Evolutionary conservation across 208 protist genomes (phyloP), one percentile per base, ranked within the genome.

Genomic region (Trypanosoma lewisi): DNA sequence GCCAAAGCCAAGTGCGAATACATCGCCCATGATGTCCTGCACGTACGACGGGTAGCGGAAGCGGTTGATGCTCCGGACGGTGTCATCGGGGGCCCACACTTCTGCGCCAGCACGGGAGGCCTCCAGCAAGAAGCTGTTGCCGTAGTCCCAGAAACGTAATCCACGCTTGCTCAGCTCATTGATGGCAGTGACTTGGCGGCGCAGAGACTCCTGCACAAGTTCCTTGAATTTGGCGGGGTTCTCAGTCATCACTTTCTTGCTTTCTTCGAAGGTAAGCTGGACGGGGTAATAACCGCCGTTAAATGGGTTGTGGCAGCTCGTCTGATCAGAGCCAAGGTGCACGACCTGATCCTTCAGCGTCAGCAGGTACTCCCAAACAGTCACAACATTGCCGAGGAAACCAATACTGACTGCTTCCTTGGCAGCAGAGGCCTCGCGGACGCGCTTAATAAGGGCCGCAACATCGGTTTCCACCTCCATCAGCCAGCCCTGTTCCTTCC

Each of bases 11-110:
- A 95, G 71, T 16, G 76, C 76, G 51, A 96, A 96, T 1, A 96
- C 90, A 60, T 92, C 82, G 16, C 91, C 91, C 88, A 96, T 96
- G 53, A 96, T 94, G 61, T 96, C 91, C 72, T 96, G 68, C 30
- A 96, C 88, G 53, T 96, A 96, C 11, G 77, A 85, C 23, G 90
- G 89, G 54, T 95, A 96, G 31, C 57, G 65, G 52, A 95, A 96
- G 4, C 73, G 59, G 47, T 70, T 70, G 21, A 70, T 63, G 27
- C 56, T 64, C 0, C 64, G 53, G 16, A 70, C 50, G n/a, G 31
- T 83, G 21, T 77, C 76, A 16, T 85, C 60, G 2, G 56, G 28
- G 4, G 78, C 44, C 30, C 75, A 70, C 25, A 96, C 74, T 36
- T 89, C 64, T 0, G 85, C 90, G 0, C 80, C 78, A 4, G 90